A percentile compares a stretch with the other conserved stretches of the same genome.
These are phyloP conservation scores for Colletotrichum melonis DNA, from an alignment of 2,329 filamentous ascomycete species.

Conservation along the genomic window DNA sequence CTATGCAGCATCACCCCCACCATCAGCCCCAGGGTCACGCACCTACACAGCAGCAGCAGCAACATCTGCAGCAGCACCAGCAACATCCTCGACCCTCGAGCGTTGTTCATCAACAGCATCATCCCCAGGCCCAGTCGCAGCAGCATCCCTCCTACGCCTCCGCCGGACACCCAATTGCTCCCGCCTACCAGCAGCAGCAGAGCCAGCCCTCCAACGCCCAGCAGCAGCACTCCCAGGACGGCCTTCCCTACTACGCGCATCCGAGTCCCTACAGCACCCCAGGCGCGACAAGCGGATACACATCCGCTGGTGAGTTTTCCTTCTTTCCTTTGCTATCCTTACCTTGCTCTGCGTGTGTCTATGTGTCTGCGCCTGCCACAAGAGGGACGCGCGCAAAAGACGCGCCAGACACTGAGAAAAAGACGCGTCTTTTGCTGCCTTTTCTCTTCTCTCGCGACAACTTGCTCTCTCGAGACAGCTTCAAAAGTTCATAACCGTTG, in stretches of 20 bases:
- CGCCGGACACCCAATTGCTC: constrained; percentile 72
- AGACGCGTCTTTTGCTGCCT: constrained; percentile 7
- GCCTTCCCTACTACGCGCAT: constrained; percentile 79
- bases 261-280: constrained; percentile 86
- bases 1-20: constrained; percentile 82
- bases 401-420: constrained; percentile 6
- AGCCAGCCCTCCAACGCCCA: constrained; percentile 71
- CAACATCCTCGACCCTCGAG: constrained; percentile 78
- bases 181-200: constrained; percentile 76
- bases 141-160: constrained; percentile 76
- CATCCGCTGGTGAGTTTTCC: constrained; percentile 79
- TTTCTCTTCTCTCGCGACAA: neutral
- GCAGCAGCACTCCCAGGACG: constrained; percentile 72
- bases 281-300: constrained; percentile 84
- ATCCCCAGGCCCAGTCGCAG: constrained; percentile 71
- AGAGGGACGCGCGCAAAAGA: neutral
- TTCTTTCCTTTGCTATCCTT: neutral
- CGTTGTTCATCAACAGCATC: constrained; percentile 80
- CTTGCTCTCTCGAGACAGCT: constrained; percentile 5
- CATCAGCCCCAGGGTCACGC: constrained; percentile 79
- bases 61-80: constrained; percentile 75
- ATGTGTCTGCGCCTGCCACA: neutral
- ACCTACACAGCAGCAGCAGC: constrained; percentile 72
- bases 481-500: constrained; percentile 34
- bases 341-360: neutral